Conservation (phyloP, 768 basidiomycete genomes). For the Auricularia heimuer region DNA sequence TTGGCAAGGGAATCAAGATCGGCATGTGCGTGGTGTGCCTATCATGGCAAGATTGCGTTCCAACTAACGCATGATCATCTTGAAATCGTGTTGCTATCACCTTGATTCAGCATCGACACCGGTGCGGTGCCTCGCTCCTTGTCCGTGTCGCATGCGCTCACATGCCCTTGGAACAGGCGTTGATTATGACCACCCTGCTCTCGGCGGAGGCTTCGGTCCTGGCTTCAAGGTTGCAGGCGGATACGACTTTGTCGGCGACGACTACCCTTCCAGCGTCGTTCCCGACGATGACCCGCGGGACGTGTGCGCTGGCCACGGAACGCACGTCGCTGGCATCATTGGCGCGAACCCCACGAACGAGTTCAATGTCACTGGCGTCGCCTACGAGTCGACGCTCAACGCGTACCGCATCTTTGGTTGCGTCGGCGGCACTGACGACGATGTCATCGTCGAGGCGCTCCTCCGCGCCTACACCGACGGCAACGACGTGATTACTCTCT, state of each 20-base stretch:
- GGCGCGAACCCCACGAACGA: conserved; percentile 22
- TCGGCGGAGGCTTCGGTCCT: conserved; percentile 11
- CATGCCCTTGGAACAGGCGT: conserved; percentile 1
- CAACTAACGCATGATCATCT: neutral
- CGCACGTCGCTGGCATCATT: conserved; percentile 15
- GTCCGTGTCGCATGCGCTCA: neutral
- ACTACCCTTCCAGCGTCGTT: conserved; percentile 11
- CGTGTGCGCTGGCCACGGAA: conserved; percentile 5
- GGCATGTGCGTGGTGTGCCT: conserved; percentile 17
- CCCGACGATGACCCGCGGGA: conserved; percentile 9
- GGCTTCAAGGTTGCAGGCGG: conserved; percentile 9
- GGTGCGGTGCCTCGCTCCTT: conserved; percentile 1
- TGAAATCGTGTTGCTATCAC: neutral
- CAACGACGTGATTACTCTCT: conserved; percentile 28
- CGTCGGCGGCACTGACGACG: conserved; percentile 17
- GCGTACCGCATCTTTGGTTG: conserved; percentile 16
- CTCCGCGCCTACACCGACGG: conserved; percentile 15
- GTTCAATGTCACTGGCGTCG: conserved; percentile 29
- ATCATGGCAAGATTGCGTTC: neutral
- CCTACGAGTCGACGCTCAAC: conserved; percentile 23
- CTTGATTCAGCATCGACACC: conserved; percentile 35
- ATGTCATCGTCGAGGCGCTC: conserved; percentile 6
- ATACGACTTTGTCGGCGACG: conserved; percentile 10
- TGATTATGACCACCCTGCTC: conserved; percentile 6
- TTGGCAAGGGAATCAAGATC: conserved; percentile 27